Evolutionary conservation across 1,139 yeast genomes (phyloP), one percentile per base, ranked within the genome.

Genomic region (Kluyveromyces marxianus): DNA sequence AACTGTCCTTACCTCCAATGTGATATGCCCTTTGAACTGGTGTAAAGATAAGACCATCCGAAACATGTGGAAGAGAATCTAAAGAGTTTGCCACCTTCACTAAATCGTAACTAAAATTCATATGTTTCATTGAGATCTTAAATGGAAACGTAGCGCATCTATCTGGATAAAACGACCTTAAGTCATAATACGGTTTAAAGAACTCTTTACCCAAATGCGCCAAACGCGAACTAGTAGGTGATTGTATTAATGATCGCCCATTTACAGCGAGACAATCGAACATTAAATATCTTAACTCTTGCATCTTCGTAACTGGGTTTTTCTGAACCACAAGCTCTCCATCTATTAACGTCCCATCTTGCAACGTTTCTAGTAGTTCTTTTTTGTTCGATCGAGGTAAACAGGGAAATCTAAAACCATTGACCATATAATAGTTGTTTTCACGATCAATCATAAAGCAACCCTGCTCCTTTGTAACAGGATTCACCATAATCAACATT

Each of bases 21-120:
- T 79, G 75, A 66, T 94, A 94, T 0, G 96, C 95, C 0, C 94
- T 78, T 49, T 81, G 88, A 33, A 94, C 86, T 55, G 96, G 87
- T 1, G 99, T 94, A 63, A 88, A 87, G 50, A 94, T 88, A 35
- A 94, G 74, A 1, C 99, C 99, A 67, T 94, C 99, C 1, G 95
- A 83, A 48, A 86, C 85, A 64, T 94, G 97, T 35, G 87, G 85
- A 44, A 92, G 71, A 45, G 79, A 75, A 39, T 84, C 87, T 62
- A 88, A 73, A 54, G 78, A 79, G 37, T 80, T 71, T 48, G 88
- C 81, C n/a, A 90, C 89, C 55, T 80, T 83, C 39, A 79, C 78
- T 7, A 95, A 77, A 46, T 83, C 85, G 60, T 84, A 88, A 4
- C 96, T 76, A 44, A 83, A 78, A 35, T 87, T 81, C 97, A 92